A percentile compares a stretch with the other conserved stretches of the same genome.
Evolutionary conservation across 805 yeast genomes (phyloP).

Genomic region (Torulaspora franciscae): DNA sequence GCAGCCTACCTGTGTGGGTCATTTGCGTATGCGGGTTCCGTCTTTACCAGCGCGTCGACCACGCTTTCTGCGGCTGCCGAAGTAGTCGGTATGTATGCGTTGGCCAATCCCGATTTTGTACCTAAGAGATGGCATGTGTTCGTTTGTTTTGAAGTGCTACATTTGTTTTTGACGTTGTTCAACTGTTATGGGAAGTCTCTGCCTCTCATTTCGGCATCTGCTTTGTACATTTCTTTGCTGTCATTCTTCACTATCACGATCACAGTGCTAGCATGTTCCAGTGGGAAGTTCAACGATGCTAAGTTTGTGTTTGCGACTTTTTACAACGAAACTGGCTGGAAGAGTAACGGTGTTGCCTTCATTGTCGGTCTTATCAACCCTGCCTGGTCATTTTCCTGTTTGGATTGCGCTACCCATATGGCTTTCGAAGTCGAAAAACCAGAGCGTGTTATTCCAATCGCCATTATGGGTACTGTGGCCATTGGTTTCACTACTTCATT

Average conservation of each 20-base stretch:
- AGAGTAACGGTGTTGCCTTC: conserved; percentile 53
- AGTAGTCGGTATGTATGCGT: conserved; percentile 48
- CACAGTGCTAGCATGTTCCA: conserved; percentile 50
- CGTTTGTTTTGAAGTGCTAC: conserved; percentile 47
- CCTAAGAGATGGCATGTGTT: conserved; percentile 55
- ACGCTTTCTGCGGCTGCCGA: conserved; percentile 53
- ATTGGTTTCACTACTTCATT: conserved; percentile 65
- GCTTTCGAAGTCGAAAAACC: conserved; percentile 64
- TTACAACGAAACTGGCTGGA: conserved; percentile 60
- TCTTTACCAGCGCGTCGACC: conserved; percentile 61
- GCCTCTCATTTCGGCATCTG: conserved; percentile 47
- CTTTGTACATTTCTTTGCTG: conserved; percentile 50
- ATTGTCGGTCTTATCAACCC: conserved; percentile 65
- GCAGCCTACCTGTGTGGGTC: conserved; percentile 59
- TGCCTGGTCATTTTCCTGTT: conserved; percentile 65
- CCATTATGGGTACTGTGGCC: conserved; percentile 61
- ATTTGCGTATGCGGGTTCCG: conserved; percentile 59
- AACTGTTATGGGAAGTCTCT: conserved; percentile 52
- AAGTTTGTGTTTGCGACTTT: conserved; percentile 56
- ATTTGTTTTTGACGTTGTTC: conserved; percentile 44
- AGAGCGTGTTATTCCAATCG: conserved; percentile 56
- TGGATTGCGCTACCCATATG: conserved; percentile 69
- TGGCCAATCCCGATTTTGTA: conserved; percentile 33
- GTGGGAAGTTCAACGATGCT: conserved; percentile 52
- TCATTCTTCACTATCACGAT: conserved; percentile 56